These are phyloP conservation scores for Neurospora sublineolata DNA, from an alignment of 495 filamentous ascomycete genomes.

Conservation along the genomic window DNA sequence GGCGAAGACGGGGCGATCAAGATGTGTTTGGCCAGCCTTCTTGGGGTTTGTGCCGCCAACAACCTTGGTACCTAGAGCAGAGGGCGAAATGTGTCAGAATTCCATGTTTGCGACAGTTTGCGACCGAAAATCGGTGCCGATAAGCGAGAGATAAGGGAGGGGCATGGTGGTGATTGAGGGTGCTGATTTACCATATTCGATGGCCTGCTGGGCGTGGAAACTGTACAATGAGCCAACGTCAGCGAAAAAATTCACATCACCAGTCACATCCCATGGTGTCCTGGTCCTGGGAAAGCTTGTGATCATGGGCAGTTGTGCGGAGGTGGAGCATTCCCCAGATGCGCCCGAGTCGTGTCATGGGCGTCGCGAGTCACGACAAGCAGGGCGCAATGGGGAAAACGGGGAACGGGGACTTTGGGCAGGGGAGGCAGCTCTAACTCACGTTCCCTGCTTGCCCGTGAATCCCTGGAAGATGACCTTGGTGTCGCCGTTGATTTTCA, in stretches of 20 bases:
- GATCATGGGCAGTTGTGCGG: neutral
- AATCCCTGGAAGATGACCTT: conserved; percentile 96
- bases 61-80: conserved; percentile 73
- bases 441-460: conserved; percentile 98
- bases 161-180: neutral
- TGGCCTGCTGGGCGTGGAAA: conserved; percentile 95
- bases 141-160: neutral
- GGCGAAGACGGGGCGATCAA: conserved; percentile 86
- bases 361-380: conserved; percentile 10
- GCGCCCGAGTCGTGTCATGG: conserved; percentile 1
- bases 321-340: neutral
- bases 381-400: conserved; percentile 1
- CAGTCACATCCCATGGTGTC: neutral
- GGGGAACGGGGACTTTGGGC: neutral
- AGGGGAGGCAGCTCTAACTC: conserved; percentile 31
- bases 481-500: conserved; percentile 84
- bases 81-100: conserved; percentile 7
- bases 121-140: neutral
- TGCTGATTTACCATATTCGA: conserved; percentile 71
- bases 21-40: conserved; percentile 84
- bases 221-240: conserved; percentile 40
- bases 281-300: neutral
- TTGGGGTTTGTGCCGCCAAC: conserved; percentile 98
- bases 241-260: conserved; percentile 17
- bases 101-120: neutral